These are phyloP conservation scores for Sphaerostilbella broomeana DNA, from an alignment of 2,329 filamentous ascomycete species.

Conservation along the genomic window DNA sequence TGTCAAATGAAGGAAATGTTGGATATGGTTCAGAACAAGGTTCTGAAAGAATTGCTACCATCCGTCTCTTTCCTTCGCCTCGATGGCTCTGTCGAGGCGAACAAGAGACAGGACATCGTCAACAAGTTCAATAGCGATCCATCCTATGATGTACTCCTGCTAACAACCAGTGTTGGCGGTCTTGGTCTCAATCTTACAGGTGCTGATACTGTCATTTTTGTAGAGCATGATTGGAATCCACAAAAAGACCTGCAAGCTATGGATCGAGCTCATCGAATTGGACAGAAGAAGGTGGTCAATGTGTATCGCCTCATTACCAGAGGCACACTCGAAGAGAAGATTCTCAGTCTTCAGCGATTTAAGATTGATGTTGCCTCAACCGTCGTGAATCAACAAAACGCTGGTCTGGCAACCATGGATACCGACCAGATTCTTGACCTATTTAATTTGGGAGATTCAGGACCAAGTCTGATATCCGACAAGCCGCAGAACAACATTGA, in stretches of 20 bases:
- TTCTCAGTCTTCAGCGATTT: conserved; percentile 94
- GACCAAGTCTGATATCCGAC: conserved; percentile 57
- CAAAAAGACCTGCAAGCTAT: conserved; percentile 98
- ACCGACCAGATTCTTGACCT: conserved; percentile 96
- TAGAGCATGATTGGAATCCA: conserved; percentile 99
- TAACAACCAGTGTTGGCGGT: conserved; percentile 93
- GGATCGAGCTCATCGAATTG: conserved; percentile 96
- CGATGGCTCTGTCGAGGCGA: conserved; percentile 87
- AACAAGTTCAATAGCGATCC: conserved; percentile 98
- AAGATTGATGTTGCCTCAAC: conserved; percentile 98
- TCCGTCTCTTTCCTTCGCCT: conserved; percentile 90
- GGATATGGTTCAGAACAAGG: conserved; percentile 94
- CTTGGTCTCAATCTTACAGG: conserved; percentile 92
- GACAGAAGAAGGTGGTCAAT: conserved; percentile 99
- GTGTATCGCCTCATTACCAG: conserved; percentile 95
- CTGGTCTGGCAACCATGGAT: conserved; percentile 90
- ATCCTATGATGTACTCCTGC: conserved; percentile 85
- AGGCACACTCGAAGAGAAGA: conserved; percentile 97
- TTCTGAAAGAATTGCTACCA: conserved; percentile 84
- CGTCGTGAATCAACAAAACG: conserved; percentile 98
- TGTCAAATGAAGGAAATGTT: conserved; percentile 99
- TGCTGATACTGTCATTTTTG: conserved; percentile 97
- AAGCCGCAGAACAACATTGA: conserved; percentile 53
- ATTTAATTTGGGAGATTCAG: conserved; percentile 81
- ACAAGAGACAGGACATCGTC: conserved; percentile 92